Evolutionary conservation across 371 early-diverging fungal genomes (phyloP), one percentile per base, ranked within the genome.

Genomic region (Apophysomyces variabilis): DNA sequence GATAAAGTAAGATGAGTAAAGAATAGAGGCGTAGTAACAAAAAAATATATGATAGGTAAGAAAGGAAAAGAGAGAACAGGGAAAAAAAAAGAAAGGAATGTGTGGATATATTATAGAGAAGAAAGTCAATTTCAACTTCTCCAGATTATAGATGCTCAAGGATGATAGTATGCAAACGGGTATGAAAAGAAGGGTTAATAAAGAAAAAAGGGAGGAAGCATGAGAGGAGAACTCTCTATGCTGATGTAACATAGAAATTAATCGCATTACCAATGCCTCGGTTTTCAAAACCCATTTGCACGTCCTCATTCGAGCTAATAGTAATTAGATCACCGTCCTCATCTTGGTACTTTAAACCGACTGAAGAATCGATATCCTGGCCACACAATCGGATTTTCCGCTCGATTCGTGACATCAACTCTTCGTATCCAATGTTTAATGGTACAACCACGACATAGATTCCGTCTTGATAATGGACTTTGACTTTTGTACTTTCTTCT

Each of bases 241-340:
- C 35, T 18, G 54, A 50, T 21, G 74, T 75, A 21, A 80, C 75
- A 66, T 69, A 77, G 6, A 83, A 66, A 58, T 78, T 76, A 11
- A 83, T 76, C 36, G 79, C 64, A 62, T 79, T 79, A 18, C 66
- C 72, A 14, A 50, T 61, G 5, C 78, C 76, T 38, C 89, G 87
- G 38, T 78, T 83, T 74, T 92, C 93, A 80, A 94, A 91, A 7
- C 94, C 93, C 85, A 94, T 68, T 44, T 78, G 83, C 16, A 95
- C 89, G 66, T 95, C 96, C 39, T 93, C 94, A 66, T 94, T 92
- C 18, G 83, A 84, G 58, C 86, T 85, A 61, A 95, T 86, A 41
- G 84, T 86, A 32, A 94, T 85, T 61, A 87, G 83, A 70, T 95
- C 94, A 35, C 92, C 91, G 62, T 94, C 95, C 70, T 94, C 94